phyloP scores from a whole-genome alignment of 23 red algal genomes.

The Gracilaria gracilis region DNA sequence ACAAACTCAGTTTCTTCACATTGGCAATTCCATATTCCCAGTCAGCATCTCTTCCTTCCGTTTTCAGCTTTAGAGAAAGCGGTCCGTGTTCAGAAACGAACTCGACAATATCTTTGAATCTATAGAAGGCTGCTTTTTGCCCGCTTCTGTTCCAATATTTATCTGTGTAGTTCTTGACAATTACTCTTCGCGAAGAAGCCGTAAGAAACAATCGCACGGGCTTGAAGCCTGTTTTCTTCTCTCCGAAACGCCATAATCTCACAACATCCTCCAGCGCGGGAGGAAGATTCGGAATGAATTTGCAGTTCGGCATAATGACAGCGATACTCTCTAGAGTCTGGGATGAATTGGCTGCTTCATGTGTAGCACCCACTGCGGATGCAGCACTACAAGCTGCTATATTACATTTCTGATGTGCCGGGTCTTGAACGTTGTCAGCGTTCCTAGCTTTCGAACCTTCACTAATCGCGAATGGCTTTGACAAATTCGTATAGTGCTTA shows the following conservation, averaged over 20 bases:
- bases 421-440: no score
- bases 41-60: background rate
- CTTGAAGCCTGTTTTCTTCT: background rate
- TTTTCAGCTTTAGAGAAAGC: background rate
- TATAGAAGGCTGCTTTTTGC: background rate
- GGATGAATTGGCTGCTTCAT: no score
- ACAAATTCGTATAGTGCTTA: no score
- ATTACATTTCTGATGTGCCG: no score
- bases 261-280: background rate
- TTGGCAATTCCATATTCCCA: no score
- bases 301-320: no score
- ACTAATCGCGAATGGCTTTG: no score
- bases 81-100: conserved; percentile 2
- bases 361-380: no score
- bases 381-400: no score
- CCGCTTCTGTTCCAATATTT: background rate
- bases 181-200: background rate
- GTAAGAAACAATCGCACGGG: background rate
- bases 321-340: no score
- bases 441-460: no score
- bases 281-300: background rate
- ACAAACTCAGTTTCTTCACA: no score
- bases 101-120: conserved; percentile 5
- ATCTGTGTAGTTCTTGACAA: background rate
- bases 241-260: background rate